A percentile compares a stretch with the other conserved stretches of the same genome.
Conservation (phyloP, 352 stramenopile genomes). For the Aphanomyces astaci region DNA sequence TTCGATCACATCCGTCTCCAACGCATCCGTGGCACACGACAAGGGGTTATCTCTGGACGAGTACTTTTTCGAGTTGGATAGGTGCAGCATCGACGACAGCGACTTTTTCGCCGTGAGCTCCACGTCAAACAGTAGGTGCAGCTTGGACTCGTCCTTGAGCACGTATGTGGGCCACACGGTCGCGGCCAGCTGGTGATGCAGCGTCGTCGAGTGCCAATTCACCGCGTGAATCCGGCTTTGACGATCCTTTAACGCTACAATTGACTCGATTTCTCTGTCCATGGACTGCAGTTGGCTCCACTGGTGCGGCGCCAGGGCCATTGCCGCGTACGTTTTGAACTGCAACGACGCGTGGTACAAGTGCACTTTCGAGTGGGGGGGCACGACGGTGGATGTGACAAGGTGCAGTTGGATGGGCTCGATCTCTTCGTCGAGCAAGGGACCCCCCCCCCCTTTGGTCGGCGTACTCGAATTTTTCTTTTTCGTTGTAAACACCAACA, state of each 20-base stretch:
- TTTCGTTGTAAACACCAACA: constrained; percentile 75
- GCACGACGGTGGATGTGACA: constrained; percentile 55
- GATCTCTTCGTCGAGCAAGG: constrained; percentile 19
- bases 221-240: not conserved
- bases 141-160: not conserved
- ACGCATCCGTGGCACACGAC: constrained; percentile 14
- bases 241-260: not conserved
- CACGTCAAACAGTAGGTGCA: constrained; percentile 6
- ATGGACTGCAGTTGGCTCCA: constrained; percentile 39
- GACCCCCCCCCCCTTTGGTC: not conserved
- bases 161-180: constrained; percentile 6
- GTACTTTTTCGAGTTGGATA: not conserved
- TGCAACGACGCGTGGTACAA: constrained; percentile 63
- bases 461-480: constrained; percentile 36
- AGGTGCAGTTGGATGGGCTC: constrained; percentile 71
- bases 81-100: not conserved
- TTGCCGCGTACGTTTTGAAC: constrained; percentile 62
- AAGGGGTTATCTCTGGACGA: not conserved
- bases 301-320: constrained; percentile 68
- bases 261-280: not conserved
- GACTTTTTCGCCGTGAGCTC: not conserved
- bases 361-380: constrained; percentile 38
- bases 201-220: not conserved
- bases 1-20: constrained; percentile 21
- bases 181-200: not conserved